Base-by-base conservation (phyloP, 805 yeast genomes). In the Cyberlindnera japonica region DNA sequence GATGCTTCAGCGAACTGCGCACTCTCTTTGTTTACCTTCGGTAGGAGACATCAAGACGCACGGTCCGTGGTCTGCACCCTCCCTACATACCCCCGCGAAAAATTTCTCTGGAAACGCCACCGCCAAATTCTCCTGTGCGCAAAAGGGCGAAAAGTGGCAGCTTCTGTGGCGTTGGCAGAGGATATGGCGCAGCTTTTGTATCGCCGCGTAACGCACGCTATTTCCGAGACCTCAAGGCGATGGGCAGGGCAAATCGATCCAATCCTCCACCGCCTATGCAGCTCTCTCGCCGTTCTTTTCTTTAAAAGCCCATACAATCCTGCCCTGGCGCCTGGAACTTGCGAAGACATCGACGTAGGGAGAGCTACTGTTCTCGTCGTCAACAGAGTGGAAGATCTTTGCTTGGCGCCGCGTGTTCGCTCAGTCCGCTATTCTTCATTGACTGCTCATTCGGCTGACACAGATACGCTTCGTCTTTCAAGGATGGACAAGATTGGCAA, bases 401-500 rank as follows among this genome's bases (percentile, higher is more conserved):
- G n/a, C n/a, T n/a, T n/a, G n/a, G n/a, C n/a, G n/a, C n/a, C n/a
- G n/a, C n/a, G n/a, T n/a, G n/a, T n/a, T n/a, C n/a, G n/a, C n/a
- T n/a, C n/a, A n/a, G n/a, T n/a, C n/a, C n/a, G n/a, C n/a, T n/a
- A n/a, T n/a, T n/a, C n/a, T n/a, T n/a, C n/a, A n/a, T n/a, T n/a
- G n/a, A n/a, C n/a, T n/a, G n/a, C n/a, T n/a, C n/a, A n/a, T n/a
- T n/a, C n/a, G n/a, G n/a, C n/a, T n/a, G n/a, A n/a, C n/a, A n/a
- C n/a, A n/a, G n/a, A n/a, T n/a, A n/a, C n/a, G n/a, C n/a, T n/a
- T n/a, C n/a, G n/a, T n/a, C n/a, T n/a, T n/a, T n/a, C n/a, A n/a
- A n/a, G n/a, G n/a, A n/a, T n/a, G n/a, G n/a, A 43, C 34, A 40
- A 29, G 22, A 10, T 49, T 27, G n/a, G 32, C 15, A 17, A 40